Percentiles rank a stretch among this genome's conserved stretches.
Conservation (phyloP, 495 filamentous ascomycete species). For the Neurospora cerealis region DNA sequence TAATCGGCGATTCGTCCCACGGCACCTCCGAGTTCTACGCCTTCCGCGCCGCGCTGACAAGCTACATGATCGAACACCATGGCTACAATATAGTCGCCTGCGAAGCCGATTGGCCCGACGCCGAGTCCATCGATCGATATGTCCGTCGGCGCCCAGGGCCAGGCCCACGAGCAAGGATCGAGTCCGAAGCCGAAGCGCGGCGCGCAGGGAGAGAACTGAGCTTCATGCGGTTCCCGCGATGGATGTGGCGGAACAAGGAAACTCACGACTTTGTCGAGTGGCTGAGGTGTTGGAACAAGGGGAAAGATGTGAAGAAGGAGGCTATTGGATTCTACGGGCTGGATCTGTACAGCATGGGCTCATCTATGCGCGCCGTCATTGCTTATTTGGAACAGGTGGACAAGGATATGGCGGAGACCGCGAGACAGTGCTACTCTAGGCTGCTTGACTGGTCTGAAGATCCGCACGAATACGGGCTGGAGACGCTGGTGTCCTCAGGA, state of each 20-base stretch:
- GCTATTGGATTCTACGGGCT: constrained; percentile 44
- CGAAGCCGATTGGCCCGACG: constrained; percentile 53
- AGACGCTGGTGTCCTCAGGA: constrained; percentile 23
- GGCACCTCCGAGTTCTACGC: constrained; percentile 52
- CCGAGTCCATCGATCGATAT: constrained; percentile 47
- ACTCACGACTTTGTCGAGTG: constrained; percentile 49
- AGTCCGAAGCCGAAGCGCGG: neutral
- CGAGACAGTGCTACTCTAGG: constrained; percentile 36
- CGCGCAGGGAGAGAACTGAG: constrained; percentile 24
- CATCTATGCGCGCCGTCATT: constrained; percentile 42
- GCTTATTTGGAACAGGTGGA: constrained; percentile 44
- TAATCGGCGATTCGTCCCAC: constrained; percentile 48
- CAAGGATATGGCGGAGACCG: constrained; percentile 33
- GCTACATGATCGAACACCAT: constrained; percentile 41
- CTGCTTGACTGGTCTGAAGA: constrained; percentile 44
- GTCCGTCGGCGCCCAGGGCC: constrained; percentile 34
- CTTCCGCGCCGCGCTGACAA: constrained; percentile 45
- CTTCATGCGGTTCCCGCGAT: constrained; percentile 48
- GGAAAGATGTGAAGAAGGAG: constrained; percentile 16
- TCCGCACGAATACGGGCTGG: constrained; percentile 43
- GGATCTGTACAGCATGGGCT: constrained; percentile 46
- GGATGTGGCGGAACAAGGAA: constrained; percentile 54
- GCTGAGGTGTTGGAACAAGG: constrained; percentile 38
- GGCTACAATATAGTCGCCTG: constrained; percentile 47
- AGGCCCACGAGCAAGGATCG: constrained; percentile 20